These are phyloP conservation scores for Sphaerostilbella broomeana DNA, from an alignment of 2,329 filamentous ascomycete species.

Conservation along the genomic window DNA sequence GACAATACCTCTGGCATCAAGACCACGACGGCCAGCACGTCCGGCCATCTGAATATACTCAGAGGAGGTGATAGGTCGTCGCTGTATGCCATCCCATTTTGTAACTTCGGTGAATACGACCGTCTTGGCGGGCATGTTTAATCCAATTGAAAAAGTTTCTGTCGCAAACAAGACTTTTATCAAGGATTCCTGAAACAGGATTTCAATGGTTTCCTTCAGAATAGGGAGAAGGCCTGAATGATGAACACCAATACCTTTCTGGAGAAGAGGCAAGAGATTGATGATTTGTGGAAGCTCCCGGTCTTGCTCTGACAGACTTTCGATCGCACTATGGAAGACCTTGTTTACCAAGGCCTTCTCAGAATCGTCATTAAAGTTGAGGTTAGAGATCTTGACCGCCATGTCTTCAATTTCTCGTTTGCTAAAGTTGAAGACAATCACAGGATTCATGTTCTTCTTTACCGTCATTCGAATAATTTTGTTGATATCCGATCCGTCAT, in stretches of 20 bases:
- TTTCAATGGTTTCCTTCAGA: slow-evolving; percentile 97
- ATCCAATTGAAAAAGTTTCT: slow-evolving; percentile 95
- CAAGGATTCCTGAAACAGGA: slow-evolving; percentile 93
- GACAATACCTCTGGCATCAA: slow-evolving; percentile 95
- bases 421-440: slow-evolving; percentile 99
- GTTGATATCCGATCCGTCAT: slow-evolving; percentile 76
- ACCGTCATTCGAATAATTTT: slow-evolving; percentile 99
- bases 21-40: slow-evolving; percentile 89
- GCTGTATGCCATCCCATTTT: slow-evolving; percentile 82
- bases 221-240: slow-evolving; percentile 94
- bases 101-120: slow-evolving; percentile 97
- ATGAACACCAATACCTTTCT: slow-evolving; percentile 92
- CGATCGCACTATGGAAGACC: slow-evolving; percentile 89
- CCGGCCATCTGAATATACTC: slow-evolving; percentile 99
- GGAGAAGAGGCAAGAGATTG: slow-evolving; percentile 80
- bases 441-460: slow-evolving; percentile 92
- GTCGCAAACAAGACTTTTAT: slow-evolving; percentile 98
- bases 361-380: slow-evolving; percentile 93
- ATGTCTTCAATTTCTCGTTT: slow-evolving; percentile 93
- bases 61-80: slow-evolving; percentile 81
- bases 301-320: slow-evolving; percentile 87
- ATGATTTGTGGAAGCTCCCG: slow-evolving; percentile 82
- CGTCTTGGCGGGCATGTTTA: slow-evolving; percentile 99
- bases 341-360: slow-evolving; percentile 92
- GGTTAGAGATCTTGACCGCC: slow-evolving; percentile 75